Base-by-base conservation (phyloP, 2,329 filamentous ascomycete genomes). In the Paracorniculantispora psalliotae region DNA sequence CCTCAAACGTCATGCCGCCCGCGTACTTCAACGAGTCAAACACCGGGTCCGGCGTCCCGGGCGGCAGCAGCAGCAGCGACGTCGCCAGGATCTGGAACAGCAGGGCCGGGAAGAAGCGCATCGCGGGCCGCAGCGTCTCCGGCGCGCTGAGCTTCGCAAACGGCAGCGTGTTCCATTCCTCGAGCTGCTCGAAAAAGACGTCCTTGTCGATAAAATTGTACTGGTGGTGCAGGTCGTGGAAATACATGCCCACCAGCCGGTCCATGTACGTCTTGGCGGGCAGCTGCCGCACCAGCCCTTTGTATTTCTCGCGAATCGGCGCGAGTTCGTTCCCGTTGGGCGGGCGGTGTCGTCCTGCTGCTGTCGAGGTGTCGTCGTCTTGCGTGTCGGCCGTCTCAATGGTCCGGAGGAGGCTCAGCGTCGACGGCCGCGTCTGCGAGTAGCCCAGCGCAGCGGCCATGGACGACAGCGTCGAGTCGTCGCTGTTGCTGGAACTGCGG, bases 1-100 rank as follows among this genome's bases (percentile, higher is more conserved):
- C 82, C 67, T 85, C 81, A 61, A 85, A 84, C 2, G 79, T 80
- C 80, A 85, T 84, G 50, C 77, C 79, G 3, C 76, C 78, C 1
- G 81, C 79, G 64, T 85, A 85, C 67, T 86, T 85, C 51, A 87
- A 72, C 2, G 77, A 74, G 28, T 82, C 79, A 48, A 85, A 83
- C 4, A 72, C 76, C 41, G 76, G 69, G 30, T 82, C 76, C 9
- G 76, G 70, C 10, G 75, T 53, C 10, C 57, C 74, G 2, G 77
- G 71, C 0, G 80, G 78, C 25, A 86, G 72, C 33, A 79, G 76
- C 53, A 86, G 72, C 44, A 87, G 69, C 17, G 81, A 77, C 3
- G 77, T 77, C 3, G 83, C 83, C 17, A 84, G 67, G 33, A 85
- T 74, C 65, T 86, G 81, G 64, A 87, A 85, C 2, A 87, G 68